Percentiles rank a stretch among this genome's conserved stretches.
Conservation (phyloP, 306 rosid species). For the Prunus mira region DNA sequence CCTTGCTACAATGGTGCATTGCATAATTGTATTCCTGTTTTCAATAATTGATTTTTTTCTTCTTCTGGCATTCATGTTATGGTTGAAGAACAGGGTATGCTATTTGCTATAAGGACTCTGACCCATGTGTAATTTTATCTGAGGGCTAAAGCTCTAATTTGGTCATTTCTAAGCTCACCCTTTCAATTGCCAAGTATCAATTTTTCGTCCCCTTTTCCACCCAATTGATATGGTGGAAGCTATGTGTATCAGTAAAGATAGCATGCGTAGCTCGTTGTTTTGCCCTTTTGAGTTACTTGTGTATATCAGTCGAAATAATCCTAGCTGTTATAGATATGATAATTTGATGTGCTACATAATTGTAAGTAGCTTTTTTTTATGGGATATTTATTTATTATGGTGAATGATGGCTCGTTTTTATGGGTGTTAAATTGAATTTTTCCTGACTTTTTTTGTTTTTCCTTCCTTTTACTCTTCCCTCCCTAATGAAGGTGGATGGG, state of each 20-base stretch:
- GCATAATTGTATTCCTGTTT: background rate
- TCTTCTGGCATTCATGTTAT: background rate
- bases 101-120: background rate
- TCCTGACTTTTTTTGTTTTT: too few relatives aligned
- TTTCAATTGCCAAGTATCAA: background rate
- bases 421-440: background rate
- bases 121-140: background rate
- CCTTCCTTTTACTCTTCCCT: background rate
- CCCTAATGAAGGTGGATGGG: slow-evolving; percentile 33
- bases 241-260: background rate
- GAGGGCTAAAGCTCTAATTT: background rate
- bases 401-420: background rate
- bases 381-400: background rate
- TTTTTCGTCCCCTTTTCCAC: background rate
- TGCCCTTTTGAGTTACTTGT: background rate
- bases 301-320: background rate
- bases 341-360: background rate
- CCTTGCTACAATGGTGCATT: background rate
- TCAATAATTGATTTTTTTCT: background rate
- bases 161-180: background rate
- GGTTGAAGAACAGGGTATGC: slow-evolving; percentile 1
- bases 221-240: background rate
- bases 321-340: background rate
- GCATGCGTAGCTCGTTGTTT: too few relatives aligned
- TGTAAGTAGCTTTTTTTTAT: background rate